Evolutionary conservation across 176 grass and related monocot species (phyloP), one percentile per base, ranked within the genome.

Genomic region (Pontederia crassipes): DNA sequence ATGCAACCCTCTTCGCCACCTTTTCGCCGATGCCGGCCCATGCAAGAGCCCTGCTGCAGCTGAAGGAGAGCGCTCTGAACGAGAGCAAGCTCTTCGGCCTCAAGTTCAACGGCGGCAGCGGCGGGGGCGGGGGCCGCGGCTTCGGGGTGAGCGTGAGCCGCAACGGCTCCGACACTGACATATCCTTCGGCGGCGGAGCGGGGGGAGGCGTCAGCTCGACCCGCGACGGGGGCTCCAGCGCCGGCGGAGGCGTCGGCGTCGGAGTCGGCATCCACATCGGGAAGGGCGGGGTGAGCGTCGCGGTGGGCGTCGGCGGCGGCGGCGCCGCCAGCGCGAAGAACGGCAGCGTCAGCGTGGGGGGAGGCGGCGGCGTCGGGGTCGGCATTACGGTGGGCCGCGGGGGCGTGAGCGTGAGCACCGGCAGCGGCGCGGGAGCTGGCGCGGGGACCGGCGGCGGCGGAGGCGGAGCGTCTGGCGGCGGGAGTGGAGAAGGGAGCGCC

Each of bases 101-200:
- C 10, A 61, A 17, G 56, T 69, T 52, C 12, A 56, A n/a, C 26
- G 58, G 24, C 3, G 70, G 54, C 9, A 11, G 56, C 28, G 78
- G 74, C 4, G 69, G 59, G 1, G 66, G 66, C 4, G 66, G 35
- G 4, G 78, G 78, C 2, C 55, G 2, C 0, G 83, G 83, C 6
- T 81, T 81, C 2, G 83, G 83, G 2, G 57, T 86, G 26, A 74
- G 78, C 35, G 48, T 86, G 35, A 29, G 74, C 65, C 83, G 67
- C 28, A 67, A 68, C 0, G 49, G 73, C 0, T 79, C 73, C 8
- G 78, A 69, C 54, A 71, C n/a, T 1, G 68, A 78, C 0, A 74
- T 86, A 0, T 55, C 58, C 52, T 57, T 81, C 2, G 83, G 78
- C 2, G 83, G 70, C 0, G 83, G 78, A 8, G 48, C 58, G 11